Base-by-base conservation (phyloP, 495 filamentous ascomycete genomes). In the Aspergillus affinis region DNA sequence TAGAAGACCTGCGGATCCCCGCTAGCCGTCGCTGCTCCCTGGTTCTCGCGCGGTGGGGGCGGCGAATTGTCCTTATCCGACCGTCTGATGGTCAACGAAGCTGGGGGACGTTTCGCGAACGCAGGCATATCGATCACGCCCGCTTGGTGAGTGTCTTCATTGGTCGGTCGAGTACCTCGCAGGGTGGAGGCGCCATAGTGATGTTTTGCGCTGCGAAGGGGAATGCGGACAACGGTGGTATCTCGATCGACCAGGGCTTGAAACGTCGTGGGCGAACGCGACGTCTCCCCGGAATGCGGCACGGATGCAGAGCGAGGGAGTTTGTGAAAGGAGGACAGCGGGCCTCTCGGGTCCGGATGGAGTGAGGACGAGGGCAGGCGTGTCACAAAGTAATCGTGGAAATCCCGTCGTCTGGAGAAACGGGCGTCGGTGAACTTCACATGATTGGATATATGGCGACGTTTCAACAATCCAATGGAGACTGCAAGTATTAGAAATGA, bases 1-100 rank as follows among this genome's bases (percentile, higher is more conserved):
- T 98, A 98, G 73, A 98, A 98, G 7, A 97, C 89, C 68, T 97
- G 92, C 8, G 92, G 92, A 70, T 97, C 92, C 8, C 92, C 92
- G 63, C 85, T 89, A 4, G 89, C 84, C 51, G 85, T 88, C 56
- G 90, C 86, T 18, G 90, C 90, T 12, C 80, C 84, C 6, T 72
- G 70, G 74, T 75, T 75, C 59, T 78, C 76, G 10, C 72, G 70
- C 19, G 75, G 36, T 41, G 36, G 66, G 4, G 73, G 58, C 48
- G 72, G 60, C 3, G 58, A 26, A 32, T 32, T 53, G 41, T 27
- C 30, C 20, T 50, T 60, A 6, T 57, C 63, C 13, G 58, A 47
- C 26, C 70, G 70, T 6, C 54, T 69, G 44, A 79, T 78, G 0
- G 79, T 90, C 46, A 95, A 62, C 47, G 86, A 91, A 18, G 89